These are phyloP conservation scores for Podospora pseudocomata DNA, from an alignment of 495 filamentous ascomycete genomes.

Conservation along the genomic window DNA sequence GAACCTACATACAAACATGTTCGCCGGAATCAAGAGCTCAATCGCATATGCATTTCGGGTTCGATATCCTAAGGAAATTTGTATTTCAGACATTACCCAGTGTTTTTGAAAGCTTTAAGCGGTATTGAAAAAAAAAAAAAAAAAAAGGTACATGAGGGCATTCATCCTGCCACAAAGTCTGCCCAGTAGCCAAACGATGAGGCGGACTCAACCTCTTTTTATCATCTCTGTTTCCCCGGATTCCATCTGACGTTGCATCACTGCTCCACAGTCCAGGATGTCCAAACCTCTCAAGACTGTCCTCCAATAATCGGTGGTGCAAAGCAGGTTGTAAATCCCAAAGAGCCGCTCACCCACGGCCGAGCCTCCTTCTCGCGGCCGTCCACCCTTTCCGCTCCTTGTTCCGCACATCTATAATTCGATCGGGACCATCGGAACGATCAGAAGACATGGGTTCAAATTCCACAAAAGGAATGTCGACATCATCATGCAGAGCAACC, in stretches of 20 bases:
- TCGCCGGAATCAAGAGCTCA: neutral
- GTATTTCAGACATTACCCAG: too few species aligned
- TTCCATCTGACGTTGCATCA: neutral
- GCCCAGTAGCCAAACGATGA: neutral
- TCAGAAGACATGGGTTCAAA: neutral
- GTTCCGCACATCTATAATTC: neutral
- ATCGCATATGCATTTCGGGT: neutral
- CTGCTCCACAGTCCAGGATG: neutral
- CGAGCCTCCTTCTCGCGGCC: neutral
- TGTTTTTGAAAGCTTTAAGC: too few species aligned
- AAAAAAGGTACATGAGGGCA: too few species aligned
- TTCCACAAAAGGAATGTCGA: slow-evolving; percentile 22
- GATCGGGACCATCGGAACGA: neutral
- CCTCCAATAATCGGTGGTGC: too few species aligned
- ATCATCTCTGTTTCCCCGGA: neutral
- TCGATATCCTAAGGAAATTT: neutral
- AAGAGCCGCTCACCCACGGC: neutral
- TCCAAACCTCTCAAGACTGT: neutral
- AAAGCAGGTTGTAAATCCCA: too few species aligned
- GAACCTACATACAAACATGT: neutral
- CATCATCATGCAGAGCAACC: slow-evolving; percentile 22
- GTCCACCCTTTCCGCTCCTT: neutral
- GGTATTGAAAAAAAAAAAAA: too few species aligned
- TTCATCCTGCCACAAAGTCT: neutral
- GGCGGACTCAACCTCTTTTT: neutral